Evolutionary conservation across 2,329 filamentous ascomycete genomes (phyloP).

Genomic region (Orbilia ellipsospora): DNA sequence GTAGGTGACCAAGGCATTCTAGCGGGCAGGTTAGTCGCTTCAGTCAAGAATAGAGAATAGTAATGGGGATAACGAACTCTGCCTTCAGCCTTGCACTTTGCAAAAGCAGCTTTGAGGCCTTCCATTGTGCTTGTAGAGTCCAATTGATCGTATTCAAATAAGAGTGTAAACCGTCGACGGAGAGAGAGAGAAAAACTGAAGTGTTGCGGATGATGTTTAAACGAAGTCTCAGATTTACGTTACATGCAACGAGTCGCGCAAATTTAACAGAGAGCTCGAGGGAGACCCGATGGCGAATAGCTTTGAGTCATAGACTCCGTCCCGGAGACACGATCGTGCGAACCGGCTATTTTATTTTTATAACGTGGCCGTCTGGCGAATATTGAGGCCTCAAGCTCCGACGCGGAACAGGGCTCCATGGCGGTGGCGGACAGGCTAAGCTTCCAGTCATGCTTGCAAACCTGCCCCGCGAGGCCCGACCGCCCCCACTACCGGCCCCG

Average conservation of each 20-base stretch:
- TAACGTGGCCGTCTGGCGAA: conserved; percentile 10
- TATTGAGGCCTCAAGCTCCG: conserved; percentile 14
- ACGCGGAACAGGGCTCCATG: conserved; percentile 16
- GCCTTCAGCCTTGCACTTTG: conserved; percentile 68
- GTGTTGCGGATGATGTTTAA: conserved; percentile 18
- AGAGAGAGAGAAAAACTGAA: conserved; percentile 25
- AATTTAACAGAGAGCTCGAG: background rate
- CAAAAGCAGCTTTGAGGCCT: conserved; percentile 69
- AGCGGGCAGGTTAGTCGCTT: conserved; percentile 30
- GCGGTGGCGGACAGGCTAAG: conserved; percentile 5
- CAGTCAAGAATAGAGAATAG: background rate
- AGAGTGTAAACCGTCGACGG: conserved; percentile 34
- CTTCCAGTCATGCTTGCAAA: conserved; percentile 19
- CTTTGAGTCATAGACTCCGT: conserved; percentile 39
- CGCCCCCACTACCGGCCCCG: conserved; percentile 38
- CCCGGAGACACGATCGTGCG: conserved; percentile 18
- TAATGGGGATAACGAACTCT: conserved; percentile 60
- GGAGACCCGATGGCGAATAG: background rate
- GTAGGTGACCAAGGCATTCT: conserved; percentile 92
- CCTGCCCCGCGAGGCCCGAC: conserved; percentile 27
- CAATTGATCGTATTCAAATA: conserved; percentile 36
- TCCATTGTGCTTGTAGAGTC: conserved; percentile 61
- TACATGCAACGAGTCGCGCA: conserved; percentile 13
- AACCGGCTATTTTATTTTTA: conserved; percentile 23
- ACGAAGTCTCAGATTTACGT: conserved; percentile 19